Evolutionary conservation across 2,329 filamentous ascomycete species (phyloP), one percentile per base, ranked within the genome.

Genomic region (Ceratocystis harringtonii): DNA sequence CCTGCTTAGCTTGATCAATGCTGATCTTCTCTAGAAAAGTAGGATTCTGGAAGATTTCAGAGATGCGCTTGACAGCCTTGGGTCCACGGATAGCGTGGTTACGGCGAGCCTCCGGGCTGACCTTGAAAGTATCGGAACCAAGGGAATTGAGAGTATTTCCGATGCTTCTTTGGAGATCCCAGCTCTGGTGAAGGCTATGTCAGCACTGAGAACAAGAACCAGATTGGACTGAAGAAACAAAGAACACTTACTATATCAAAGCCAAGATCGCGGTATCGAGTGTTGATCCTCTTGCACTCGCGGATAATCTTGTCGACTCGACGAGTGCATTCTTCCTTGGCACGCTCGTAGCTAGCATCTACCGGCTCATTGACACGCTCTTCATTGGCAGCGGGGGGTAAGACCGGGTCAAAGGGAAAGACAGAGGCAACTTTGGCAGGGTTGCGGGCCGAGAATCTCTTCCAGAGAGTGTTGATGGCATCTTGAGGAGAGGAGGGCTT

Each of bases 1-100:
- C 89, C 71, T 94, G 89, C 71, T 89, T 88, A 67, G 92, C 83
- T 72, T 94, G 89, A 66, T 84, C 83, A 12, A 86, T 85, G 69
- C 84, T 83, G 66, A 89, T 78, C 62, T 83, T 84, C 62, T 77
- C 74, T 75, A 84, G 76, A 72, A 92, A 92, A 2, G 81, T 84
- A 0, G 88, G 87, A 22, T 84, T 84, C 69, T 90, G 86, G 70
- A 87, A 91, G 48, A 90, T 88, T 72, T 90, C 87, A 76, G 90
- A 78, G 0, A 81, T 81, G 64, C 88, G 81, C 75, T 90, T 91
- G 52, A 92, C 89, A 2, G 87, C 85, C 72, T 87, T 88, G 32
- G 89, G 89, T 19, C 83, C 78, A 15, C 75, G 73, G 0, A 80
- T 77, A 41, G 73, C 79, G n/a, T 76, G 72, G 68, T 76, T 71